Conservation (phyloP, 2,329 filamentous ascomycete species). For the Lasiodiplodia sp. region DNA sequence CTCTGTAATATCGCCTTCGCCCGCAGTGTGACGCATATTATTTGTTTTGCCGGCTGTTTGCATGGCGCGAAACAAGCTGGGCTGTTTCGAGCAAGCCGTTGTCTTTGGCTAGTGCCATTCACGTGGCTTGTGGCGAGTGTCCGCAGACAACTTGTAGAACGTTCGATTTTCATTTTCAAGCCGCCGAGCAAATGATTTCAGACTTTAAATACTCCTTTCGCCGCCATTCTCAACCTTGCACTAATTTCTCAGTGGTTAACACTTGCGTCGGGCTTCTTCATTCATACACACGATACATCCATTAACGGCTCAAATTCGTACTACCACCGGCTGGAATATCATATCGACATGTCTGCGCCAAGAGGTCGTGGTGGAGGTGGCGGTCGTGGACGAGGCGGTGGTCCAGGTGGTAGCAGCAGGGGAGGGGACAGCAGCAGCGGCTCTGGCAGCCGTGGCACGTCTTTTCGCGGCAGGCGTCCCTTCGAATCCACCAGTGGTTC, state of each 20-base stretch:
- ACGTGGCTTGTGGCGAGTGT: slow-evolving; percentile 3
- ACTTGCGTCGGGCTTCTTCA: background rate
- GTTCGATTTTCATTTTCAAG: slow-evolving; percentile 1
- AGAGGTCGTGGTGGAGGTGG: slow-evolving; percentile 31
- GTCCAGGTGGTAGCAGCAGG: slow-evolving; percentile 12
- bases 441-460: slow-evolving; percentile 26
- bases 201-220: background rate
- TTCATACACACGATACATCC: background rate
- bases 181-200: background rate
- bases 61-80: background rate
- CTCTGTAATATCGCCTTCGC: background rate
- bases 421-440: slow-evolving; percentile 32
- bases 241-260: background rate
- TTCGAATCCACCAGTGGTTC: slow-evolving; percentile 27
- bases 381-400: slow-evolving; percentile 21
- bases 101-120: background rate
- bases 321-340: background rate
- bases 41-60: background rate
- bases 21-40: too few species aligned
- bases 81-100: background rate
- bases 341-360: slow-evolving; percentile 27
- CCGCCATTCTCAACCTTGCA: background rate
- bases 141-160: slow-evolving; percentile 20
- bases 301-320: background rate
- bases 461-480: slow-evolving; percentile 23